Conservation (phyloP, 1,284 basidiomycete species). For the Malassezia sympodialis region DNA sequence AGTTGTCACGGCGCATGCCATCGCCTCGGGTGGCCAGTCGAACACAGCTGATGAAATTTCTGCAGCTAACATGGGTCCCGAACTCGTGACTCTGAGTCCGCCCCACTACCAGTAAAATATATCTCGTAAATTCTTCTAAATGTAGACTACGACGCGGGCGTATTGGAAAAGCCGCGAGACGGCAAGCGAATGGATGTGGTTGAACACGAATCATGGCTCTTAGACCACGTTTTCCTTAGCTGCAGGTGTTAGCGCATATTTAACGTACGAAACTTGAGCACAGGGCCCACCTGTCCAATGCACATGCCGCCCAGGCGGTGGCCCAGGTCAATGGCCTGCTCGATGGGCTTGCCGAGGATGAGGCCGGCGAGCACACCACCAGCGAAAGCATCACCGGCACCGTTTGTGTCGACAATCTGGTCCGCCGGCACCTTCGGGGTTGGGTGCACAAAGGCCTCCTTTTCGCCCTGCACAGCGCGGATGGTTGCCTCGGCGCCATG, state of each 20-base stretch:
- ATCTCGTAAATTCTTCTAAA: constrained; percentile 3
- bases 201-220: constrained; percentile 11
- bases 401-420: constrained; percentile 84
- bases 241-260: not conserved
- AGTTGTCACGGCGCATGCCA: constrained; percentile 15
- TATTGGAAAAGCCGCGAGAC: not conserved
- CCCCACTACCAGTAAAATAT: not conserved
- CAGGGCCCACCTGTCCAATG: constrained; percentile 63
- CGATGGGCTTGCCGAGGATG: constrained; percentile 67
- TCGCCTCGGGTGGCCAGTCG: not conserved
- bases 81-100: not conserved
- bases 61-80: not conserved
- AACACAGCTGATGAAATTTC: not conserved
- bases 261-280: constrained; percentile 38
- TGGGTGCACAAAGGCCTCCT: constrained; percentile 52
- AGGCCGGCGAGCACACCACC: constrained; percentile 86
- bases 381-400: constrained; percentile 98
- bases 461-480: constrained; percentile 58
- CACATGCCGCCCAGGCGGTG: constrained; percentile 83
- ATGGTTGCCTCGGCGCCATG: constrained; percentile 75
- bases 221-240: constrained; percentile 36
- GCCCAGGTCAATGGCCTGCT: constrained; percentile 71
- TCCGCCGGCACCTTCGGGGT: constrained; percentile 51
- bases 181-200: constrained; percentile 5
- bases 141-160: constrained; percentile 34